Evolutionary conservation across 192 early-diverging fungal species (phyloP).

Genomic region (Podila verticillata): DNA sequence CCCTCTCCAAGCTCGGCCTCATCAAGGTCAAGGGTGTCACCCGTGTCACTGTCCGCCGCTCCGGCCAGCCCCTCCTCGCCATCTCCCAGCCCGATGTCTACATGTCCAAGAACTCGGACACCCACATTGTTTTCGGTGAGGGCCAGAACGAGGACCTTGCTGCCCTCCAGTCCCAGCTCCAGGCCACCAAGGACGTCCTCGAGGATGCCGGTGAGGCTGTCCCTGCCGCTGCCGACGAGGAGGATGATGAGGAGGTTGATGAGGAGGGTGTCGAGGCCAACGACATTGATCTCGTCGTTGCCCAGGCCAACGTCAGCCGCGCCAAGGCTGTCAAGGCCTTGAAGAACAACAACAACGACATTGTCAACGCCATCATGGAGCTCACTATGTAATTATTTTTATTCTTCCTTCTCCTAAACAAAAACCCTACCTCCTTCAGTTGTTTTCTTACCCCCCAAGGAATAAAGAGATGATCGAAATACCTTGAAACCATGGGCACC

Average conservation of each 20-base stretch:
- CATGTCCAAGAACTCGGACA: conserved; percentile 89
- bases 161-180: conserved; percentile 73
- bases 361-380: conserved; percentile 97
- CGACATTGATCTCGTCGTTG: conserved; percentile 95
- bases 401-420: background rate
- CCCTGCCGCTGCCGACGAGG: conserved; percentile 66
- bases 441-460: background rate
- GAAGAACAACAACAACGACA: conserved; percentile 86
- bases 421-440: background rate
- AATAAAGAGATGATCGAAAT: background rate
- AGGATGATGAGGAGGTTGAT: conserved; percentile 82
- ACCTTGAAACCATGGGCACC: background rate
- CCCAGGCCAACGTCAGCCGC: conserved; percentile 88
- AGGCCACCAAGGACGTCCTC: conserved; percentile 68
- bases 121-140: conserved; percentile 98
- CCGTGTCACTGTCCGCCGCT: conserved; percentile 89
- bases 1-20: conserved; percentile 90
- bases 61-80: conserved; percentile 77
- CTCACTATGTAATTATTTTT: conserved; percentile 45
- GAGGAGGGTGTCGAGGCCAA: conserved; percentile 81
- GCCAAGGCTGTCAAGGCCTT: conserved; percentile 93
- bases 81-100: conserved; percentile 93
- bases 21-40: conserved; percentile 86
- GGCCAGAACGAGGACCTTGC: conserved; percentile 87
- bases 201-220: conserved; percentile 60